These are phyloP conservation scores for Crepidotus variabilis DNA, from an alignment of 768 basidiomycete species.

Conservation along the genomic window DNA sequence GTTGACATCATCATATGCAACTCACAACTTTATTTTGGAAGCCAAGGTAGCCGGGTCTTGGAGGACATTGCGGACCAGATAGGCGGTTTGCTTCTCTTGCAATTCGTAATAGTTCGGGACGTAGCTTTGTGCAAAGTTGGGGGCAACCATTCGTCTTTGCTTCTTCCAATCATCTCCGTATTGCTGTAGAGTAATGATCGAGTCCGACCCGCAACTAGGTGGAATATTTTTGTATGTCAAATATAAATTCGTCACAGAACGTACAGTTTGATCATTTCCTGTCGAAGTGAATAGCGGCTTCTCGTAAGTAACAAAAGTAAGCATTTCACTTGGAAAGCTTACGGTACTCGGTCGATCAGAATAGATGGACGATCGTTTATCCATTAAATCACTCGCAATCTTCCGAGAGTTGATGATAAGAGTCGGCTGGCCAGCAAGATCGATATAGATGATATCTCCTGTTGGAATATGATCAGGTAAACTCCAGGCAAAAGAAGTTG, in stretches of 20 bases:
- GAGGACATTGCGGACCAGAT: conserved; percentile 18
- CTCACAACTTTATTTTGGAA: conserved; percentile 25
- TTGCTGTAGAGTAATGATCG: background rate
- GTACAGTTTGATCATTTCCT: background rate
- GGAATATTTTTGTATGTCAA: background rate
- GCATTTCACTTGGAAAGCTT: background rate
- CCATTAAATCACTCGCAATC: conserved; percentile 21
- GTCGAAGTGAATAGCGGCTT: too few species aligned
- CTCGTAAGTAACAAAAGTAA: too few species aligned
- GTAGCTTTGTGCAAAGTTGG: conserved; percentile 15
- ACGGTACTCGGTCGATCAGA: conserved; percentile 19
- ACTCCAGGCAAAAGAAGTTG: too few species aligned
- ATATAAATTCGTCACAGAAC: background rate
- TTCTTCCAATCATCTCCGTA: conserved; percentile 38
- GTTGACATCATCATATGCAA: background rate
- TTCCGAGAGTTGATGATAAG: conserved; percentile 21
- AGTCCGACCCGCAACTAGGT: background rate
- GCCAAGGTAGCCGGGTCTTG: conserved; percentile 22
- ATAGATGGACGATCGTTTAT: conserved; percentile 23
- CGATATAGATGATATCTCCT: conserved; percentile 25
- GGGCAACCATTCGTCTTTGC: conserved; percentile 26
- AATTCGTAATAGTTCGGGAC: conserved; percentile 13
- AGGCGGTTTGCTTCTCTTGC: conserved; percentile 17
- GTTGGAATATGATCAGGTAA: too few species aligned
- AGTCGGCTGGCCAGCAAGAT: conserved; percentile 16